phyloP scores from a whole-genome alignment of 139 green algal species.

The Deuterostichococcus epilithicus region DNA sequence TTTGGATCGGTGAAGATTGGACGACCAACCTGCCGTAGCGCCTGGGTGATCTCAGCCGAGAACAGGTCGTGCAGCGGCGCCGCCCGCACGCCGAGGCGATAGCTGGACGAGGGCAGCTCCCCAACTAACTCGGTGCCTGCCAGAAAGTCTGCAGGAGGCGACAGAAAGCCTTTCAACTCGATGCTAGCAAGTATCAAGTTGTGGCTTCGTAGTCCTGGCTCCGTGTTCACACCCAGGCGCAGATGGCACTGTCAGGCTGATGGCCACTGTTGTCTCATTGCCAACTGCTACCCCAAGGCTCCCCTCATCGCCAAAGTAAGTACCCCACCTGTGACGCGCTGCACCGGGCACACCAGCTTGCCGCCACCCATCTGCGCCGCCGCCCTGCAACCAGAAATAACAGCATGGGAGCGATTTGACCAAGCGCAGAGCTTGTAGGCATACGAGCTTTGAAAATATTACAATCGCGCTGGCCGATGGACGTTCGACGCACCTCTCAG shows the following conservation, averaged over 20 bases:
- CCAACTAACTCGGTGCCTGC: conserved; percentile 11
- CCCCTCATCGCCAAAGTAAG: no score
- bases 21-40: conserved; percentile 41
- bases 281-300: no score
- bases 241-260: no score
- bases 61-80: conserved; percentile 69
- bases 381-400: conserved; percentile 14
- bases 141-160: conserved; percentile 64
- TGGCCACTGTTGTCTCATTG: no score
- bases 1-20: no score
- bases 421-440: no score
- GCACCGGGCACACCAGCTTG: conserved; percentile 63
- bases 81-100: conserved; percentile 64
- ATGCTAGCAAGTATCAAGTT: no score
- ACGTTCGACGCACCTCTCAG: conserved; percentile 23
- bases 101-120: conserved; percentile 59
- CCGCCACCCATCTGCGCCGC: conserved; percentile 64
- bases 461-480: no score
- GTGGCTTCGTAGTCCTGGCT: no score
- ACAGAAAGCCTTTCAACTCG: not conserved
- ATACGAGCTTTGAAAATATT: no score
- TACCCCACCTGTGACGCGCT: conserved; percentile 36
- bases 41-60: conserved; percentile 43
- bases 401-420: no score
- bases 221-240: no score